Conservation (phyloP, 805 yeast species). For the Yamadazyma sp. region DNA sequence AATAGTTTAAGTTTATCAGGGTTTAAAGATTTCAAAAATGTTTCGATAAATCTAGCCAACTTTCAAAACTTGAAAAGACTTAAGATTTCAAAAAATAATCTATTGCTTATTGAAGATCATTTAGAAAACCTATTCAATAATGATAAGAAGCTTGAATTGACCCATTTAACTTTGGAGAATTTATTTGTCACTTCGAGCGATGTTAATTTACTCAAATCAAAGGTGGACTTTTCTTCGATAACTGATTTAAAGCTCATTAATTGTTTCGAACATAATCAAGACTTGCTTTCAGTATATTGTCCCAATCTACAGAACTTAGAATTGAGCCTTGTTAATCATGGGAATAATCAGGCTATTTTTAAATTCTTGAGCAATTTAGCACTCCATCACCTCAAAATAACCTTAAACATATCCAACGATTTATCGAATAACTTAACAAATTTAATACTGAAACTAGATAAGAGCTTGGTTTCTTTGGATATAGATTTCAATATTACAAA, state of each 20-base stretch:
- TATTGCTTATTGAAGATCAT: slow-evolving; percentile 11
- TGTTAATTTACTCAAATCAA: slow-evolving; percentile 4
- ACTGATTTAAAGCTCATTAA: slow-evolving; percentile 9
- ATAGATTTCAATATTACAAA: slow-evolving; percentile 7
- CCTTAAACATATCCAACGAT: slow-evolving; percentile 8
- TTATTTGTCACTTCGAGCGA: slow-evolving; percentile 10
- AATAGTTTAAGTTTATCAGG: slow-evolving; percentile 15
- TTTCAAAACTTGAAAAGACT: slow-evolving; percentile 14
- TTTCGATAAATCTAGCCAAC: slow-evolving; percentile 11
- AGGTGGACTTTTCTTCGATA: slow-evolving; percentile 6
- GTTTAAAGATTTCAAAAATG: slow-evolving; percentile 12
- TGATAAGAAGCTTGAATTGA: slow-evolving; percentile 3
- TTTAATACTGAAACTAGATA: slow-evolving; percentile 1
- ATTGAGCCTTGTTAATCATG: slow-evolving; percentile 9
- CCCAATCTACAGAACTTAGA: too few relatives aligned
- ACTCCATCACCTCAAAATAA: slow-evolving; percentile 5
- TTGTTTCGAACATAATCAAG: slow-evolving; percentile 12
- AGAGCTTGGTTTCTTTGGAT: slow-evolving; percentile 4
- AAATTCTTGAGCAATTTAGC: slow-evolving; percentile 2
- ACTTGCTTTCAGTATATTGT: too few relatives aligned
- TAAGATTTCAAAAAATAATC: slow-evolving; percentile 14
- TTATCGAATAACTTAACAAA: slow-evolving; percentile 4
- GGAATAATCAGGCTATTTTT: slow-evolving; percentile 6
- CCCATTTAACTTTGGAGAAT: slow-evolving; percentile 11
- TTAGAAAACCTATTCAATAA: slow-evolving; percentile 11